Base-by-base conservation (phyloP, 1,139 yeast genomes). In the Tardiomyces blankii region DNA sequence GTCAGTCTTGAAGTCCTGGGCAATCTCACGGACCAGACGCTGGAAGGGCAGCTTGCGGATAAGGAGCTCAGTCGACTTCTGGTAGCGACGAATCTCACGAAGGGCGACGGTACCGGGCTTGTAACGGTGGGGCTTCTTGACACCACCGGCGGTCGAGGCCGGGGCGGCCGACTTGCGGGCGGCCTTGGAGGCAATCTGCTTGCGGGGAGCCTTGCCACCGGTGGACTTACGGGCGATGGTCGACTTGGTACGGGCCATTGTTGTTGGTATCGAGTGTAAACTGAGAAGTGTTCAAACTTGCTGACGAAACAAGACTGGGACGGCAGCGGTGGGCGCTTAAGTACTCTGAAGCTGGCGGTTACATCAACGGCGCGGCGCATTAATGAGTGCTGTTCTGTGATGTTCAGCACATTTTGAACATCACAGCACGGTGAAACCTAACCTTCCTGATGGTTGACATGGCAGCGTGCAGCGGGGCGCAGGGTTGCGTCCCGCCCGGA, bases 81-180 rank as follows among this genome's bases (percentile, higher is more conserved):
- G 96, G 81, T 89, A 89, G 78, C 96, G 87, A 83, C 96, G 87
- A 68, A 89, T 89, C 78, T 89, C 97, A 84, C 96, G 89, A 69
- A 89, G 85, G 64, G 97, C 97, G 67, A 89, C 96, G 67, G 96
- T 89, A 88, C 97, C 97, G 72, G 97, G 97, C 91, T 88, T 89
- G 78, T 88, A 89, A 84, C 97, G 87, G 87, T 89, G 97, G 61
- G 96, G 96, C 80, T 89, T 89, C 89, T 89, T 89, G 69, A 89
- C 96, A 82, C 96, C 97, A 71, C 96, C 96, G 57, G 96, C 81
- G 11, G 39, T 16, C 56, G 95, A 77, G 76, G 94, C 91, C 48
- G 64, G 51, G 44, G 63, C 53, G 51, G 96, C 96, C 49, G 97
- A 88, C 75, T 89, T 89, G 81, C 97, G 84, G 62, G 97, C 96